phyloP scores from a whole-genome alignment of 306 rosid genomes.

The Vigna radiata region DNA sequence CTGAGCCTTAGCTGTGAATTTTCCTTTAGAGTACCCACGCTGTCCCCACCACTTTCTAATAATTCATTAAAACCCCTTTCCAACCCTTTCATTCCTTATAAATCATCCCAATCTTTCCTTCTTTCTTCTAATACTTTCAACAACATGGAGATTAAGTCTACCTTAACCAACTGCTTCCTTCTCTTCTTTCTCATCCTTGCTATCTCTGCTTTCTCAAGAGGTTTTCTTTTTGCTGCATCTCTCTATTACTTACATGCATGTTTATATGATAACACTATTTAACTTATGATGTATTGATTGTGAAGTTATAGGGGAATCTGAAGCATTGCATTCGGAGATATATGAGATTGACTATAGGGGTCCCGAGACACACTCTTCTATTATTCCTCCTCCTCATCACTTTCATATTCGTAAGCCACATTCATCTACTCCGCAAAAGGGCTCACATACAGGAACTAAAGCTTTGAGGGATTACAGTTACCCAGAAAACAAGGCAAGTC shows the following conservation, averaged over 20 bases:
- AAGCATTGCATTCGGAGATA: slow-evolving; percentile 52
- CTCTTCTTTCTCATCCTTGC: slow-evolving; percentile 56
- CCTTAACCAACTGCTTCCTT: slow-evolving; percentile 47
- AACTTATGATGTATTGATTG: not conserved
- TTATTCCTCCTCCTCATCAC: slow-evolving; percentile 74
- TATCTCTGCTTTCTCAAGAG: slow-evolving; percentile 56
- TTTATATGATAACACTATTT: not conserved
- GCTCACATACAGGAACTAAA: slow-evolving; percentile 33
- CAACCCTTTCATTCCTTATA: slow-evolving; percentile 31
- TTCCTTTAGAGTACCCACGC: slow-evolving; percentile 10
- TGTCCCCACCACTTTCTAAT: slow-evolving; percentile 34
- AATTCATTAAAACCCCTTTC: slow-evolving; percentile 28
- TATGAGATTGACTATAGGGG: slow-evolving; percentile 96
- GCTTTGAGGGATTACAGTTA: slow-evolving; percentile 30
- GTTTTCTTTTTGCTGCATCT: slow-evolving; percentile 36
- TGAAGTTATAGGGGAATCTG: slow-evolving; percentile 51
- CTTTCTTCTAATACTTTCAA: not conserved
- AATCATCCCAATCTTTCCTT: slow-evolving; percentile 16
- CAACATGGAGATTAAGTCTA: slow-evolving; percentile 67
- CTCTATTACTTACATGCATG: not conserved
- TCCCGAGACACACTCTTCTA: slow-evolving; percentile 86
- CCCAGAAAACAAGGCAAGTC: slow-evolving; percentile 54
- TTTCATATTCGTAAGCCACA: slow-evolving; percentile 46
- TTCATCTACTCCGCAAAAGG: slow-evolving; percentile 43
- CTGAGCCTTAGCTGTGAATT: slow-evolving; percentile 37